Percentiles rank a stretch among this genome's conserved stretches.
phyloP scores from a whole-genome alignment of 352 stramenopile genomes.

The Pythium utonaiense region DNA sequence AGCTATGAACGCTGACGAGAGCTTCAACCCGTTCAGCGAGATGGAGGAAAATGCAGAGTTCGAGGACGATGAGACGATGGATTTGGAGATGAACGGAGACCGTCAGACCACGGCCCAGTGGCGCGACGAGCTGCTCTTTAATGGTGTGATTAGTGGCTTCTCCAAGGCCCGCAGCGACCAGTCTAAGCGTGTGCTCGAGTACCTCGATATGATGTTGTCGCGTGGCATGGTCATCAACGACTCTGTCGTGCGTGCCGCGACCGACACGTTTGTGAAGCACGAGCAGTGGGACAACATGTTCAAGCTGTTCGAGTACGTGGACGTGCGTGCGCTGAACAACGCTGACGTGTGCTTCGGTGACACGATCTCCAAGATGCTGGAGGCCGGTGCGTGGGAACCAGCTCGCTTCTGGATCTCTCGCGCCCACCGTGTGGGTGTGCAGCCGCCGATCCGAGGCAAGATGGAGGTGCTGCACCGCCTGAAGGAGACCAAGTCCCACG shows the following conservation, averaged over 20 bases:
- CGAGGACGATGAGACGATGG: constrained; percentile 12
- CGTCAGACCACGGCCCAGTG: constrained; percentile 29
- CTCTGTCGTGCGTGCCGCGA: constrained; percentile 68
- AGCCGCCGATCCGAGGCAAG: constrained; percentile 67
- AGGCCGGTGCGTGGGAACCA: constrained; percentile 43
- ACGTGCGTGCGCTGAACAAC: constrained; percentile 46
- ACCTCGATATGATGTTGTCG: constrained; percentile 49
- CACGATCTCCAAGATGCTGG: constrained; percentile 77
- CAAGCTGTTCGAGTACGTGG: constrained; percentile 44
- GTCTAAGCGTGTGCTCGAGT: constrained; percentile 56
- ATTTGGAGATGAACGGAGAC: neutral
- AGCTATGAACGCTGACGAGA: constrained; percentile 1
- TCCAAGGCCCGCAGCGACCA: constrained; percentile 71
- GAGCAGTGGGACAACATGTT: constrained; percentile 52
- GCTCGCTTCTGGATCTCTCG: constrained; percentile 59
- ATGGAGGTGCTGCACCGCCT: constrained; percentile 44
- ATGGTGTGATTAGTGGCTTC: constrained; percentile 78
- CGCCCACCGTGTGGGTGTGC: constrained; percentile 42
- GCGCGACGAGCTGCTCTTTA: constrained; percentile 58
- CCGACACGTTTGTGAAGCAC: constrained; percentile 68
- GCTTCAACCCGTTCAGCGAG: constrained; percentile 5
- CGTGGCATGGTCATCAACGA: constrained; percentile 61
- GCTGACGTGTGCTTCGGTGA: constrained; percentile 63
- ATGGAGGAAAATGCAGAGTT: constrained; percentile 26
- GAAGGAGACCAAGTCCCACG: constrained; percentile 27